Evolutionary conservation across 495 filamentous ascomycete genomes (phyloP).

Genomic region (Xylaria grammica): DNA sequence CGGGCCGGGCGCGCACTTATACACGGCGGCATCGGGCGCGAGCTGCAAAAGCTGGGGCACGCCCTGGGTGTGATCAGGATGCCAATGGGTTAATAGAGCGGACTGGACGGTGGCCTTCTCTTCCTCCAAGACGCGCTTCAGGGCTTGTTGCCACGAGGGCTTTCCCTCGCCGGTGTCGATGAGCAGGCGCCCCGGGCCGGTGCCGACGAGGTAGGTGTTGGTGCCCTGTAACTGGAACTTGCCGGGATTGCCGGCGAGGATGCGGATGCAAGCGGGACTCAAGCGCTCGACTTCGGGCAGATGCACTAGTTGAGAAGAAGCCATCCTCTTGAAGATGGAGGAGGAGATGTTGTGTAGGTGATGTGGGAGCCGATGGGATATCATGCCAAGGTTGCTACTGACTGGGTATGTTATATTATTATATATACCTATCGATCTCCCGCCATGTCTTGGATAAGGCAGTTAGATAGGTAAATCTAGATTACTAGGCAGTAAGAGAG

Average conservation of each 20-base stretch:
- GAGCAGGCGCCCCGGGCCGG: slow-evolving; percentile 67
- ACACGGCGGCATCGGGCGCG: slow-evolving; percentile 62
- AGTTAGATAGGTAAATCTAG: too few species aligned
- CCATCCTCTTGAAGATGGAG: slow-evolving; percentile 33
- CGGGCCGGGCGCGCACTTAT: slow-evolving; percentile 57
- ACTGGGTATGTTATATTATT: too few species aligned
- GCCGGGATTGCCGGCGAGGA: slow-evolving; percentile 81
- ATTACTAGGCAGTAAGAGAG: too few species aligned
- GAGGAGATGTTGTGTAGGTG: background rate
- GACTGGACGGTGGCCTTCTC: slow-evolving; percentile 69
- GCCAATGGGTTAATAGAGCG: slow-evolving; percentile 87
- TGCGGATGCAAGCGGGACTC: slow-evolving; percentile 69
- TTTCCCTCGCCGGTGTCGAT: slow-evolving; percentile 82
- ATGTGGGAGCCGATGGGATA: background rate
- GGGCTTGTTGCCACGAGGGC: slow-evolving; percentile 61
- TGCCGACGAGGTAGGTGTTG: slow-evolving; percentile 87
- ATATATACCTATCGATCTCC: too few species aligned
- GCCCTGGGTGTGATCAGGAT: slow-evolving; percentile 82
- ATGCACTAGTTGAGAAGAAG: slow-evolving; percentile 42
- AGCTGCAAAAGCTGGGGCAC: slow-evolving; percentile 66
- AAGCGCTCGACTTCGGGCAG: slow-evolving; percentile 71
- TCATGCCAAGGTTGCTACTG: slow-evolving; percentile 12
- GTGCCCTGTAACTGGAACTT: slow-evolving; percentile 71
- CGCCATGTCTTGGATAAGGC: too few species aligned
- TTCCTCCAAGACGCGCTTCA: slow-evolving; percentile 65